Conservation (phyloP, 257 asterid genomes). For the Solanum clarkiae region DNA sequence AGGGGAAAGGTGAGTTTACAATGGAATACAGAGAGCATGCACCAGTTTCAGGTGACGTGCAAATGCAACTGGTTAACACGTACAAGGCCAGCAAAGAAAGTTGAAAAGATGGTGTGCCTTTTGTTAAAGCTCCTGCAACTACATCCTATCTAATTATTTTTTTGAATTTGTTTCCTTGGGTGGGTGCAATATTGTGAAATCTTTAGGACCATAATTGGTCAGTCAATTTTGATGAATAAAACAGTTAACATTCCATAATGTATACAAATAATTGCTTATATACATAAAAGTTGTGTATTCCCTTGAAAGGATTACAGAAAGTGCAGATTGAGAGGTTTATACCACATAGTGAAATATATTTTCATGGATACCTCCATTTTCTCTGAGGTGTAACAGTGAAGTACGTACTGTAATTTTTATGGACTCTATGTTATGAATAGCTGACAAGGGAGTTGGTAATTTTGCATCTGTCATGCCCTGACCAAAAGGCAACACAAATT, state of each 20-base stretch:
- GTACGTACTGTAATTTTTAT: neutral
- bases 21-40: conserved; percentile 87
- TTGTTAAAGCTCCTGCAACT: neutral
- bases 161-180: neutral
- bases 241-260: neutral
- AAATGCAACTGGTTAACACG: conserved; percentile 60
- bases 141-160: neutral
- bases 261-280: neutral
- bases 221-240: neutral
- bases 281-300: neutral
- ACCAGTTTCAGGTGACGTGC: conserved; percentile 78
- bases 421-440: neutral
- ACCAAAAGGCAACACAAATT: too few species aligned
- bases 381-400: neutral
- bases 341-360: neutral
- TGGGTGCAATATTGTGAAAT: neutral
- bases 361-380: neutral
- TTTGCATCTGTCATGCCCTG: too few species aligned
- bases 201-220: neutral
- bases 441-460: neutral
- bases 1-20: conserved; percentile 99
- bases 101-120: conserved; percentile 20
- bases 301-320: neutral
- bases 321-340: neutral
- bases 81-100: conserved; percentile 45